These are phyloP conservation scores for Aureobasidium sp. DNA, from an alignment of 2,329 filamentous ascomycete species.

Conservation along the genomic window DNA sequence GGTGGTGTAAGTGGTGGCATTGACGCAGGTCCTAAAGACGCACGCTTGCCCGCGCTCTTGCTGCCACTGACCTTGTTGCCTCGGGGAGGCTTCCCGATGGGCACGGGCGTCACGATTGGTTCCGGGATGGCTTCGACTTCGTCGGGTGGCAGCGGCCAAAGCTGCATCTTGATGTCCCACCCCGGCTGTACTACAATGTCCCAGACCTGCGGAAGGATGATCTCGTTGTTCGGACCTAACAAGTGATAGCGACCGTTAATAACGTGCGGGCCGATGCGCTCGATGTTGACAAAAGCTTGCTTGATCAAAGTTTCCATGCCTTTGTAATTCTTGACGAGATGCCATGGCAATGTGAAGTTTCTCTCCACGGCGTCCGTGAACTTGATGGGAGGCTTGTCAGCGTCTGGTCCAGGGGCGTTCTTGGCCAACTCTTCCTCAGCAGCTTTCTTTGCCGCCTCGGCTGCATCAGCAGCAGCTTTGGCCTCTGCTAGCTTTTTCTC, in stretches of 20 bases:
- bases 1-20: neutral
- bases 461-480: constrained; percentile 44
- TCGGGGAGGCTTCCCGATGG: neutral
- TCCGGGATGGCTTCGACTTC: too few species aligned
- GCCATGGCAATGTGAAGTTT: constrained; percentile 88
- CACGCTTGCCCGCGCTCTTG: constrained; percentile 14
- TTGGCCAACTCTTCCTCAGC: constrained; percentile 42
- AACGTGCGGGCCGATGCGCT: constrained; percentile 40
- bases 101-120: too few species aligned
- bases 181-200: constrained; percentile 43
- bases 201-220: constrained; percentile 45
- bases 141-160: constrained; percentile 41
- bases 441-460: constrained; percentile 43
- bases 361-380: constrained; percentile 89
- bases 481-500: constrained; percentile 50
- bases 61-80: constrained; percentile 7
- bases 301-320: constrained; percentile 45
- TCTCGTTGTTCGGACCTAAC: constrained; percentile 42
- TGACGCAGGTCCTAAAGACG: neutral
- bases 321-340: constrained; percentile 65
- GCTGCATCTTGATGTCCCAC: constrained; percentile 44
- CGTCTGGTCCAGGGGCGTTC: constrained; percentile 44
- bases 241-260: constrained; percentile 43
- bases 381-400: constrained; percentile 65
- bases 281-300: constrained; percentile 43